Base-by-base conservation (phyloP, 306 rosid genomes). In the Geum urbanum region DNA sequence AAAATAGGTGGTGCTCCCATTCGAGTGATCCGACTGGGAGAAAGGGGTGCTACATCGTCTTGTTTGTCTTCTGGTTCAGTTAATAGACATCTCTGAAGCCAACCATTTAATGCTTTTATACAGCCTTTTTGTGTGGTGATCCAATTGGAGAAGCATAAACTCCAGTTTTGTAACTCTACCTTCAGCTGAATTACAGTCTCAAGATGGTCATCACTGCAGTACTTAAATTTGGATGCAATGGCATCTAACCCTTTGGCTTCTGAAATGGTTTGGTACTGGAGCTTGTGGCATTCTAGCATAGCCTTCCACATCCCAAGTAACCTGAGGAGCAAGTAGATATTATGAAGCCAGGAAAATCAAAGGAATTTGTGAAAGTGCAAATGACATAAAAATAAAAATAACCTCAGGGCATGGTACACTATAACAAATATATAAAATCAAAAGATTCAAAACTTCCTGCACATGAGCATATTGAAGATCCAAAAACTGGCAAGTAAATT, bases 301-400 rank as follows among this genome's bases (percentile, higher is more conserved):
- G 69, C 83, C 80, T 81, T 85, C 97, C 97, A 94, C 97, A 94
- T 87, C 59, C 79, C 77, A 0, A 75, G 78, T 52, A 90, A 81
- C 77, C 97, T 94, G 65, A 68, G 35, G 46, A 16, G 47, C 60
- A 76, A 15, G 65, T 37, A 37, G 44, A 35, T 15, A 59, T 32
- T 0, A 46, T 37, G 11, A 59, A 59, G 57, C 57, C 39, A 22
- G 22, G 39, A 8, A 55, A 20, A 4, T 18, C 32, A 22, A 55
- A 22, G 55, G 19, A 51, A 12, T 50, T 7, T 50, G 3, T 5
- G 52, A 48, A 50, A 15, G 6, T 59, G 64, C 64, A 59, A 32
- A 35, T 14, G 5, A 59, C 64, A 35, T 58, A 14, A 13, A 22
- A 59, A 7, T 9, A 15, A 18, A 12, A 44, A 59, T 18, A 27